Percentiles rank a stretch among this genome's conserved stretches.
phyloP scores from a whole-genome alignment of 2,329 filamentous ascomycete species.

The Neonectria neomacrospora region DNA sequence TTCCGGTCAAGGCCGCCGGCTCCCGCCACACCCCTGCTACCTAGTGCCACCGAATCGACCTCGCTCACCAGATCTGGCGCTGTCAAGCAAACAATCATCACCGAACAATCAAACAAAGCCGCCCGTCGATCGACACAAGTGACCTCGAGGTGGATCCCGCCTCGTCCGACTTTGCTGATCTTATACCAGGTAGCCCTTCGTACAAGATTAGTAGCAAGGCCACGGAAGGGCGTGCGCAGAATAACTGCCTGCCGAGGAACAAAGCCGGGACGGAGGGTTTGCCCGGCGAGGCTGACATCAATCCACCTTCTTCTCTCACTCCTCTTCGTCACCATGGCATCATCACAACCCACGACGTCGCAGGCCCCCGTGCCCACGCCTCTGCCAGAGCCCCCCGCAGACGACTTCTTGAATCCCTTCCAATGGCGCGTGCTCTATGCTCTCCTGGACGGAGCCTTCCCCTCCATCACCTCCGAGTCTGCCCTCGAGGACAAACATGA shows the following conservation, averaged over 20 bases:
- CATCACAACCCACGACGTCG: constrained; percentile 32
- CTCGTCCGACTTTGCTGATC: neutral
- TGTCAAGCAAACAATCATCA: constrained; percentile 7
- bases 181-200: neutral
- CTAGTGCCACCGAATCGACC: constrained; percentile 15
- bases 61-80: constrained; percentile 3
- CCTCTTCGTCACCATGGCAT: constrained; percentile 24
- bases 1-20: neutral
- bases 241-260: neutral
- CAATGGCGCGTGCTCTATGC: constrained; percentile 67
- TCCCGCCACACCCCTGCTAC: constrained; percentile 1
- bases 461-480: constrained; percentile 63
- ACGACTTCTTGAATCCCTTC: constrained; percentile 55
- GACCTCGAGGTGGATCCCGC: neutral
- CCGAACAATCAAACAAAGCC: neutral
- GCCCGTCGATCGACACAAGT: neutral
- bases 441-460: constrained; percentile 68
- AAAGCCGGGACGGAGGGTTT: neutral
- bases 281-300: neutral
- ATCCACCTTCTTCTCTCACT: constrained; percentile 20
- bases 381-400: constrained; percentile 44
- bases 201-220: constrained; percentile 4
- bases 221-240: neutral
- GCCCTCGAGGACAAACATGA: constrained; percentile 50
- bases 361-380: constrained; percentile 36